phyloP scores from a whole-genome alignment of 2,329 filamentous ascomycete genomes.

The Cladosporium phlei region DNA sequence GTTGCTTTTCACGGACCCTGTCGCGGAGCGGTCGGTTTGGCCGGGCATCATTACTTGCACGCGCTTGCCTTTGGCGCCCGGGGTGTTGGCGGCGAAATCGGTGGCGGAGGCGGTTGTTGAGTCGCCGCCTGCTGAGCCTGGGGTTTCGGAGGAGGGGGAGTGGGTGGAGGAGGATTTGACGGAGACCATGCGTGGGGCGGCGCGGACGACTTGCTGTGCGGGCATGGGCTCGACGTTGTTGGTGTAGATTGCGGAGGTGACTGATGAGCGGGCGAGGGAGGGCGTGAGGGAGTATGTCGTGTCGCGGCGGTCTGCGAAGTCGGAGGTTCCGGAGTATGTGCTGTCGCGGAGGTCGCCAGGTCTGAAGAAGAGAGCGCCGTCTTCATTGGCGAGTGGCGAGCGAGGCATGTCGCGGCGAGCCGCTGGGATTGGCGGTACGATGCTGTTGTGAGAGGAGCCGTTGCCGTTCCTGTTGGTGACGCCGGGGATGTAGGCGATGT shows the following conservation, averaged over 20 bases:
- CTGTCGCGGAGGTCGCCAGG: slow-evolving; percentile 86
- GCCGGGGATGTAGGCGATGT: slow-evolving; percentile 97
- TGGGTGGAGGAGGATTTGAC: slow-evolving; percentile 56
- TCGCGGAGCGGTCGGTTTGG: slow-evolving; percentile 20
- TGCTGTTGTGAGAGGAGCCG: slow-evolving; percentile 51
- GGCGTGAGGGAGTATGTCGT: slow-evolving; percentile 45
- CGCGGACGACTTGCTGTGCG: slow-evolving; percentile 79
- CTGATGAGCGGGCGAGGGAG: slow-evolving; percentile 50
- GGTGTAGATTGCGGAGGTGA: slow-evolving; percentile 90
- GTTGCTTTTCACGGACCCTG: slow-evolving; percentile 35
- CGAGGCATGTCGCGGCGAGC: slow-evolving; percentile 46
- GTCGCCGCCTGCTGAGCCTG: neutral
- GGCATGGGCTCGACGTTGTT: slow-evolving; percentile 81
- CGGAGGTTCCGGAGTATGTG: slow-evolving; percentile 74
- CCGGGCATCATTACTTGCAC: slow-evolving; percentile 39
- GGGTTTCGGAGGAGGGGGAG: slow-evolving; percentile 7
- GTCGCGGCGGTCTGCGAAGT: slow-evolving; percentile 33
- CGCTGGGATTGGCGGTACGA: slow-evolving; percentile 79
- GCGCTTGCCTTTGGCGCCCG: slow-evolving; percentile 16
- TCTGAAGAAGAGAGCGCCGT: slow-evolving; percentile 89
- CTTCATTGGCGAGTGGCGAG: slow-evolving; percentile 44
- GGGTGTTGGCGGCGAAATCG: slow-evolving; percentile 9
- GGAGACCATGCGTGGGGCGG: slow-evolving; percentile 87
- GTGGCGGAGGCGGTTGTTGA: slow-evolving; percentile 7
- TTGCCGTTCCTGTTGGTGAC: slow-evolving; percentile 74